Base-by-base conservation (phyloP, 2,329 filamentous ascomycete species). In the Hansfordia pulvinata region DNA sequence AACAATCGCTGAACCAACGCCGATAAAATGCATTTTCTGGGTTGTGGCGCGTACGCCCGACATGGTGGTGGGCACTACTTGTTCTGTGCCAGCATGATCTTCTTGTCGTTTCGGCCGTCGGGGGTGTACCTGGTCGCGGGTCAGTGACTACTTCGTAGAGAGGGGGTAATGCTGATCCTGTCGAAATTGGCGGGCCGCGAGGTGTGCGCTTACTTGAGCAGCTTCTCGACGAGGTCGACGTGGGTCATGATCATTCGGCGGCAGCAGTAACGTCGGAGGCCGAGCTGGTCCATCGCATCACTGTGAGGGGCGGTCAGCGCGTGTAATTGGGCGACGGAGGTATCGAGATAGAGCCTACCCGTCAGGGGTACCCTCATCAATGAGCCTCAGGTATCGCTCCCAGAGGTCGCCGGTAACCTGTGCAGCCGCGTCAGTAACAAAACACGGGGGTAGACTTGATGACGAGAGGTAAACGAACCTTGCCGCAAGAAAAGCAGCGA, bases 171-270 rank as follows among this genome's bases (percentile, higher is more conserved):
- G 12, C 13, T 10, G n/a, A 15, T 12, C 8, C 6, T n/a, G 14
- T 12, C 8, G 17, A 16, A 16, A 12, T 10, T 5, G 17, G 20
- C 17, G 9, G 19, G 11, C 28, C n/a, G 21, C 7, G 20, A 17
- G 8, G 20, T 20, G 29, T 15, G 8, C 6, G 43, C 70, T 42
- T 76, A 93, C 82, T 88, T 83, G 39, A 98, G 73, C 26, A 98
- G 73, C 61, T 98, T 98, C 67, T 98, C 90, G 43, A 98, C 94
- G 35, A 98, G 66, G 53, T 98, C 90, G 45, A 98, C 90, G 58
- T 98, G 90, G 33, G 90, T 98, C 81, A 98, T 94, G 55, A 98
- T 76, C 90, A 98, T 98, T 47, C 90, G 80, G 43, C 90, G 82
- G 63, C 90, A 98, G 70, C 90, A 98, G 64, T 98, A 98, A 42